These are phyloP conservation scores for Aspergillus alliaceus DNA, from an alignment of 2,329 filamentous ascomycete genomes.

Conservation along the genomic window DNA sequence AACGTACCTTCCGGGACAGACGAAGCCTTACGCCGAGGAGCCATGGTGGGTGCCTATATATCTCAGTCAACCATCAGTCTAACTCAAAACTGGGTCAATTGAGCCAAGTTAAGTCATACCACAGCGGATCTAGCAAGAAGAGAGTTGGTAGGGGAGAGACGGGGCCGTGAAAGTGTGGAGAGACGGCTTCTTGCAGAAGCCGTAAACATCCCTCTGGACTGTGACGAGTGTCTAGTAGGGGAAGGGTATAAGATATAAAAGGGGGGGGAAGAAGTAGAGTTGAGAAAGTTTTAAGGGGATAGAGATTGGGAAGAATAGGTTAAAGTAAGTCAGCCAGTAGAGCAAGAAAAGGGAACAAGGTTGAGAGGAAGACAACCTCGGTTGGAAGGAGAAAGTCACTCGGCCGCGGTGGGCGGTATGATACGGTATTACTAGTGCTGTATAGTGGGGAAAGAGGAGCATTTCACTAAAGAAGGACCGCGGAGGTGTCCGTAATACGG, in stretches of 20 bases:
- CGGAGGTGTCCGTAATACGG: constrained; percentile 2
- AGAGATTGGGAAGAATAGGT: constrained; percentile 3
- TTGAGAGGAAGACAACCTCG: constrained; percentile 16
- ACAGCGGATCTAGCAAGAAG: constrained; percentile 35
- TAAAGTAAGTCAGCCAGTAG: background rate
- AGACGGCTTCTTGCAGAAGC: constrained; percentile 45
- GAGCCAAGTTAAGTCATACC: too few relatives aligned
- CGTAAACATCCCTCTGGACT: constrained; percentile 43
- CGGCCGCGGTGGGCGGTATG: constrained; percentile 10
- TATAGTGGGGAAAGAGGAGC: background rate
- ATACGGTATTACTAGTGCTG: constrained; percentile 2
- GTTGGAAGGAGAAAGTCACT: constrained; percentile 14
- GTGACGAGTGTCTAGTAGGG: constrained; percentile 12
- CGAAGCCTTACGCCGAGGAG: constrained; percentile 43
- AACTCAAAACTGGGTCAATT: too few relatives aligned
- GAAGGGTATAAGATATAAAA: constrained; percentile 11
- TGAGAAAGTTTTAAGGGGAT: constrained; percentile 12
- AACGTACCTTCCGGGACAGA: constrained; percentile 48
- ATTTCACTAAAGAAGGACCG: too few relatives aligned
- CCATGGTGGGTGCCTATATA: constrained; percentile 40
- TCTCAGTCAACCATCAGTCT: background rate
- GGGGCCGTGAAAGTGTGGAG: constrained; percentile 40
- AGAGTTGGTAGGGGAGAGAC: constrained; percentile 33
- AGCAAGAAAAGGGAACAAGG: constrained; percentile 4
- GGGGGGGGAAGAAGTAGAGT: constrained; percentile 7